These are phyloP conservation scores for Fomitopsis palustris DNA, from an alignment of 1,284 basidiomycete species.

Conservation along the genomic window DNA sequence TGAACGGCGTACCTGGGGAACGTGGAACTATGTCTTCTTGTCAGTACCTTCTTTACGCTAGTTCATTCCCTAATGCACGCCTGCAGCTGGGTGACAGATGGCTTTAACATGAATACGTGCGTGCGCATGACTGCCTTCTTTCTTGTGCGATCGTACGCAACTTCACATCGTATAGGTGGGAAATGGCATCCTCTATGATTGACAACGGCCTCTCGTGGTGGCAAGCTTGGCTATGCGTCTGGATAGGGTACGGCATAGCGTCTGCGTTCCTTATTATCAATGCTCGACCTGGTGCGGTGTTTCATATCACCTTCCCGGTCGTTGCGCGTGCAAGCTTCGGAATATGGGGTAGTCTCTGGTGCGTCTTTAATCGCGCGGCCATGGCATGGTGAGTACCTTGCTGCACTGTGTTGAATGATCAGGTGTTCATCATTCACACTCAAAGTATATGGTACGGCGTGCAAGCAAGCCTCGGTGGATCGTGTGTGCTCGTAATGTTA, in stretches of 20 bases:
- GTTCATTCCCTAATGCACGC: not conserved
- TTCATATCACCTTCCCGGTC: constrained; percentile 80
- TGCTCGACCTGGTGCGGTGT: constrained; percentile 76
- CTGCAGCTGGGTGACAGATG: constrained; percentile 73
- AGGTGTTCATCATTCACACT: not conserved
- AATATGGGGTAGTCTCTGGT: constrained; percentile 81
- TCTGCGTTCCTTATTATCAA: constrained; percentile 77
- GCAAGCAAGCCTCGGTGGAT: constrained; percentile 78
- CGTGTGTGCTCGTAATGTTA: constrained; percentile 71
- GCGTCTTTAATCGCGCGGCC: constrained; percentile 74
- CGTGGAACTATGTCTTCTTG: constrained; percentile 65
- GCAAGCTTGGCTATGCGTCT: constrained; percentile 82
- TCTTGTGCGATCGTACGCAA: constrained; percentile 3
- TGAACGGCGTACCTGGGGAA: constrained; percentile 56
- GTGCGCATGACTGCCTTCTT: constrained; percentile 29
- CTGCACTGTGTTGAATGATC: not conserved
- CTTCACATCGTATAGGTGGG: constrained; percentile 45
- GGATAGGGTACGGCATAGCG: constrained; percentile 73
- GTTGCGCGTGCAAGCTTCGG: constrained; percentile 78
- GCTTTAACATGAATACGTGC: constrained; percentile 78
- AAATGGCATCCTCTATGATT: constrained; percentile 76
- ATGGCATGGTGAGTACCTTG: constrained; percentile 65
- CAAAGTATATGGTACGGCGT: constrained; percentile 75
- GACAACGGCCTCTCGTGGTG: constrained; percentile 77
- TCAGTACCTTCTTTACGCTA: constrained; percentile 27